Evolutionary conservation across 352 stramenopile genomes (phyloP).

Genomic region (Phytophthora brassicae): DNA sequence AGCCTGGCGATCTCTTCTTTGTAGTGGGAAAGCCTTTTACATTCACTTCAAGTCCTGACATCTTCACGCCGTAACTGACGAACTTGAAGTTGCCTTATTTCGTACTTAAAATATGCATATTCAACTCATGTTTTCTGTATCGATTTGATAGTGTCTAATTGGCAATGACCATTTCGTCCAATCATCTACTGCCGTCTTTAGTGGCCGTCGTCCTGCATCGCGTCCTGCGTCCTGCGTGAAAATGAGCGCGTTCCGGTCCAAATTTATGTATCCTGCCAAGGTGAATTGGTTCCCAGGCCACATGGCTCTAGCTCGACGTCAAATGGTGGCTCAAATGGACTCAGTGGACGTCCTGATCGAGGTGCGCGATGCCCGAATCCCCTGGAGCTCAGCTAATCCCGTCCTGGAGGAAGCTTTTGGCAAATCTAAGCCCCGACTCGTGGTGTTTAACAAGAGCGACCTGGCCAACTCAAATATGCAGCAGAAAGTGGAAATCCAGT

Average conservation of each 20-base stretch:
- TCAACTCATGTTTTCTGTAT: neutral
- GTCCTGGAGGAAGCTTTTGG: conserved; percentile 76
- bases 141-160: neutral
- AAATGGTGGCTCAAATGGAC: conserved; percentile 85
- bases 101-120: neutral
- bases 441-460: conserved; percentile 90
- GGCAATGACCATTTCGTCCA: conserved; percentile 9
- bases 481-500: conserved; percentile 67
- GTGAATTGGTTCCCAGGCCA: conserved; percentile 90
- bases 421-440: conserved; percentile 74
- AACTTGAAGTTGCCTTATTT: conserved; percentile 19
- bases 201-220: conserved; percentile 6
- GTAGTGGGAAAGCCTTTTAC: conserved; percentile 69
- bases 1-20: conserved; percentile 66
- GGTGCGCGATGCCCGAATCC: conserved; percentile 82
- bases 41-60: conserved; percentile 32
- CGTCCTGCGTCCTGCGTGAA: conserved; percentile 10
- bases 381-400: conserved; percentile 82
- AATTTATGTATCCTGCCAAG: conserved; percentile 77
- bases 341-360: conserved; percentile 83
- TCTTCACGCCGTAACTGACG: conserved; percentile 36
- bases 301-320: conserved; percentile 76
- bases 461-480: conserved; percentile 86
- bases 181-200: conserved; percentile 2
- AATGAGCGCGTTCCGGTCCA: conserved; percentile 74